Conservation (phyloP, 1,139 yeast species). For the Taphrina wiesneri region DNA sequence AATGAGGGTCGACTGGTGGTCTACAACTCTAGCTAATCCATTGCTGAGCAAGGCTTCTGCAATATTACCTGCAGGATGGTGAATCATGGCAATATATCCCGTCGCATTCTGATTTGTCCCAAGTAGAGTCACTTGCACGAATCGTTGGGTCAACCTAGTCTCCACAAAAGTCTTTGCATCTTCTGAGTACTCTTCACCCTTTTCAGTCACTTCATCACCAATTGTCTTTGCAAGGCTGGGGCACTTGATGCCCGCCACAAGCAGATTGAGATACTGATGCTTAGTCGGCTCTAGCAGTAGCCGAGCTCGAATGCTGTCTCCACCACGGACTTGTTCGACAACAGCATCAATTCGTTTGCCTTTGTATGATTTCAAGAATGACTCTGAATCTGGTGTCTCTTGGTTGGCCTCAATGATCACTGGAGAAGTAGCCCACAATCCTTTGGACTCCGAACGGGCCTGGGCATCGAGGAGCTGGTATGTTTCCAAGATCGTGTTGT, state of each 20-base stretch:
- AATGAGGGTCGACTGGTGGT: slow-evolving; percentile 76
- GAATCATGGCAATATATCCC: slow-evolving; percentile 51
- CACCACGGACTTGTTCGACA: slow-evolving; percentile 74
- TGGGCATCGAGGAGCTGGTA: slow-evolving; percentile 5
- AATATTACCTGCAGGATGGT: slow-evolving; percentile 75
- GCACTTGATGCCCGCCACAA: slow-evolving; percentile 70
- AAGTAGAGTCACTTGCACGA: slow-evolving; percentile 58
- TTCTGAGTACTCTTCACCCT: slow-evolving; percentile 58
- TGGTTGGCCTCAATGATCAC: not conserved
- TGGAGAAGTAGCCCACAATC: slow-evolving; percentile 16
- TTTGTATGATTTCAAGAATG: not conserved
- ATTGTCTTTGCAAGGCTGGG: slow-evolving; percentile 64
- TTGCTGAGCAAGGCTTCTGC: slow-evolving; percentile 64
- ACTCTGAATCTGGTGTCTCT: not conserved
- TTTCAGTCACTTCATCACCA: slow-evolving; percentile 41
- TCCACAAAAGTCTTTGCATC: slow-evolving; percentile 69
- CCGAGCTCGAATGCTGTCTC: slow-evolving; percentile 70
- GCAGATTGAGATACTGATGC: slow-evolving; percentile 56
- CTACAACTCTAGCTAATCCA: slow-evolving; percentile 75
- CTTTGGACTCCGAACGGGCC: slow-evolving; percentile 13
- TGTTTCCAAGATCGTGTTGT: not conserved
- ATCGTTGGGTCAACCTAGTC: slow-evolving; percentile 64
- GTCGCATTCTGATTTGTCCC: slow-evolving; percentile 66
- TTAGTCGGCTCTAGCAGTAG: slow-evolving; percentile 51
- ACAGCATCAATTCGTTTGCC: slow-evolving; percentile 51